Evolutionary conservation across 1,139 yeast genomes (phyloP).

Genomic region (Martiniozyma asiatica): DNA sequence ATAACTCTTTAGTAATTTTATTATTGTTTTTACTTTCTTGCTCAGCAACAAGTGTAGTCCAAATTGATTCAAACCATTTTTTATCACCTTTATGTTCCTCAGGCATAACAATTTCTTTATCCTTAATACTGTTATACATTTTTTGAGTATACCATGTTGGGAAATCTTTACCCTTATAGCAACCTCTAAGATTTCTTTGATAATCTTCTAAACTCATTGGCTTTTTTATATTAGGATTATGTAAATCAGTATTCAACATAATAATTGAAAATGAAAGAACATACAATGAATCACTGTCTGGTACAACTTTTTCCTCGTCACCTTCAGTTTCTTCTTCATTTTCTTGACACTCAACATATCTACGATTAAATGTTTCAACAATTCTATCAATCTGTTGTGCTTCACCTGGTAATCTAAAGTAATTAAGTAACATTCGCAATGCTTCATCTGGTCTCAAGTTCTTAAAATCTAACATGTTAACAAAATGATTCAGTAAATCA

Average conservation of each 20-base stretch:
- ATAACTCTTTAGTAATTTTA: slow-evolving; percentile 12
- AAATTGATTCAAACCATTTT: slow-evolving; percentile 85
- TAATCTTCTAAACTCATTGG: slow-evolving; percentile 87
- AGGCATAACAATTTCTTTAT: slow-evolving; percentile 91
- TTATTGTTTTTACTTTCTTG: slow-evolving; percentile 23
- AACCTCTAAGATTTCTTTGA: slow-evolving; percentile 68
- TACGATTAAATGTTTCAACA: slow-evolving; percentile 74
- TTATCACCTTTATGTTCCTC: slow-evolving; percentile 84
- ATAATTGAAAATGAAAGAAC: slow-evolving; percentile 65
- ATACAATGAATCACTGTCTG: slow-evolving; percentile 64
- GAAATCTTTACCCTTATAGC: slow-evolving; percentile 65
- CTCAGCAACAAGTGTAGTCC: slow-evolving; percentile 73
- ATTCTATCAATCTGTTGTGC: slow-evolving; percentile 91
- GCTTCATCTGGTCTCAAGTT: slow-evolving; percentile 88
- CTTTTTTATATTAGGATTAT: slow-evolving; percentile 66
- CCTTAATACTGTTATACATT: slow-evolving; percentile 69
- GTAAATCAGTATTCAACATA: slow-evolving; percentile 67
- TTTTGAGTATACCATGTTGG: slow-evolving; percentile 77
- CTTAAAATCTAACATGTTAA: slow-evolving; percentile 61
- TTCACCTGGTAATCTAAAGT: slow-evolving; percentile 93
- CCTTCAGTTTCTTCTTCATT: slow-evolving; percentile 8
- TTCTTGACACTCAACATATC: slow-evolving; percentile 54
- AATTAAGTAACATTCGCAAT: slow-evolving; percentile 63
- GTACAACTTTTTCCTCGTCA: slow-evolving; percentile 34
- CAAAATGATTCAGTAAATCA: slow-evolving; percentile 50